phyloP scores from a whole-genome alignment of 225 moss, liverwort and hornwort genomes.

The Sphagnum contortum region DNA sequence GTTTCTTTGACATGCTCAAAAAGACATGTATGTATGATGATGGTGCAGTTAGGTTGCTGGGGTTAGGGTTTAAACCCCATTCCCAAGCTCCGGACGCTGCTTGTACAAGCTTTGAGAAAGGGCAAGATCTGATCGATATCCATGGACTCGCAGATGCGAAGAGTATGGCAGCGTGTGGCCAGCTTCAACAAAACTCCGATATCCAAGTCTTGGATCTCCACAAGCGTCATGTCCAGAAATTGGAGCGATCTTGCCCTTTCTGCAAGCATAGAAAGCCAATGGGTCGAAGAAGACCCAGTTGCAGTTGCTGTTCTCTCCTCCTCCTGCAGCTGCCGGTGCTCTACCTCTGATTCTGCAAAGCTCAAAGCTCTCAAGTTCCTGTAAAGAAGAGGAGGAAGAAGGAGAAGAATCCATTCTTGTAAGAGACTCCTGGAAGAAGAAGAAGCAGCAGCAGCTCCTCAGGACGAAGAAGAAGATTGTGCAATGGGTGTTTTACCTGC shows the following conservation, averaged over 20 bases:
- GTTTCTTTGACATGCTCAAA: no score
- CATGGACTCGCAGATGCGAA: conserved; percentile 26
- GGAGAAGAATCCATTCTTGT: no score
- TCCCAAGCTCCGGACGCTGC: conserved; percentile 21
- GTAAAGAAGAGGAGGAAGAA: background rate
- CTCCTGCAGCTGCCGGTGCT: background rate
- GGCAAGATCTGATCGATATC: conserved; percentile 26
- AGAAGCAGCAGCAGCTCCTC: no score
- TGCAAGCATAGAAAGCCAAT: conserved; percentile 28
- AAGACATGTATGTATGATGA: no score
- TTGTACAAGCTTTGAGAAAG: conserved; percentile 18
- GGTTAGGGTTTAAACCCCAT: conserved; percentile 22
- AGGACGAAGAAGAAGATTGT: no score
- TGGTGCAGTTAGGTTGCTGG: no score
- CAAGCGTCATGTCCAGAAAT: conserved; percentile 31
- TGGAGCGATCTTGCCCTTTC: conserved; percentile 19
- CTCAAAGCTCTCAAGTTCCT: conserved; percentile 23
- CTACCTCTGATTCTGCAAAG: conserved; percentile 22
- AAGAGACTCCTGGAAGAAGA: no score
- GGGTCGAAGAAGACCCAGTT: background rate
- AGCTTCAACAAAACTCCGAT: conserved; percentile 26
- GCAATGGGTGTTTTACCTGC: background rate
- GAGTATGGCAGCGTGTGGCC: conserved; percentile 29
- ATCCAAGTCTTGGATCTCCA: conserved; percentile 28
- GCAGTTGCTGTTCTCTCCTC: background rate